A percentile compares a stretch with the other conserved stretches of the same genome.
Conservation (phyloP, 2,329 filamentous ascomycete species). For the Penicillium sp. region DNA sequence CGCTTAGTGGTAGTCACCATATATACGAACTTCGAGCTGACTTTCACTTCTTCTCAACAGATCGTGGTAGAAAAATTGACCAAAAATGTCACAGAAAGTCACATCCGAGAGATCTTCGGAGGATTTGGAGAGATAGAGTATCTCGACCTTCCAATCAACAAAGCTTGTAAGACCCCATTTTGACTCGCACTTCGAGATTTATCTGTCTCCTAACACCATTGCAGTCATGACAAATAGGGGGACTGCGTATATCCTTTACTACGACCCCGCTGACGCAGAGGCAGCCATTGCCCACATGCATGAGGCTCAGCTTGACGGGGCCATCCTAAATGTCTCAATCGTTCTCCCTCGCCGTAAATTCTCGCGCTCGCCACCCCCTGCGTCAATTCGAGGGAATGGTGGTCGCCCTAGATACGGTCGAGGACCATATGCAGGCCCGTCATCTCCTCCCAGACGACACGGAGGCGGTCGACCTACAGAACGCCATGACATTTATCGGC, state of each 20-base stretch:
- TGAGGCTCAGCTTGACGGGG: conserved; percentile 88
- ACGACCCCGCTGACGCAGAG: conserved; percentile 74
- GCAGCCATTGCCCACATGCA: conserved; percentile 94
- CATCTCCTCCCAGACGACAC: conserved; percentile 40
- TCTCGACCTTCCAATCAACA: conserved; percentile 85
- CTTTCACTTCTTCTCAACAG: conserved; percentile 30
- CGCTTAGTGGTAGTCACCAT: not conserved
- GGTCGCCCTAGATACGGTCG: conserved; percentile 45
- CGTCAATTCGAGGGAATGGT: conserved; percentile 61
- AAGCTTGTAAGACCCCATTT: conserved; percentile 61
- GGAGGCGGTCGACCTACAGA: conserved; percentile 45
- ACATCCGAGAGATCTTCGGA: conserved; percentile 89
- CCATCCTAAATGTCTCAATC: conserved; percentile 80
- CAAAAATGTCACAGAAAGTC: conserved; percentile 86
- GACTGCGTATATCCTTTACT: conserved; percentile 87
- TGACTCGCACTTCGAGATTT: not conserved
- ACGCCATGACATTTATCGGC: conserved; percentile 57
- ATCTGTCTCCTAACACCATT: not conserved
- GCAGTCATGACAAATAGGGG: conserved; percentile 85
- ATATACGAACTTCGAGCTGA: not conserved
- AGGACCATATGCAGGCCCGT: conserved; percentile 25
- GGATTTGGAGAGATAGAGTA: conserved; percentile 82
- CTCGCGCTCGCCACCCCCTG: conserved; percentile 72
- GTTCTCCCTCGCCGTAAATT: conserved; percentile 81
- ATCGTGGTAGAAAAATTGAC: conserved; percentile 95